Conservation (phyloP, 495 filamentous ascomycete species). For the Saxophila tyrrhenica region DNA sequence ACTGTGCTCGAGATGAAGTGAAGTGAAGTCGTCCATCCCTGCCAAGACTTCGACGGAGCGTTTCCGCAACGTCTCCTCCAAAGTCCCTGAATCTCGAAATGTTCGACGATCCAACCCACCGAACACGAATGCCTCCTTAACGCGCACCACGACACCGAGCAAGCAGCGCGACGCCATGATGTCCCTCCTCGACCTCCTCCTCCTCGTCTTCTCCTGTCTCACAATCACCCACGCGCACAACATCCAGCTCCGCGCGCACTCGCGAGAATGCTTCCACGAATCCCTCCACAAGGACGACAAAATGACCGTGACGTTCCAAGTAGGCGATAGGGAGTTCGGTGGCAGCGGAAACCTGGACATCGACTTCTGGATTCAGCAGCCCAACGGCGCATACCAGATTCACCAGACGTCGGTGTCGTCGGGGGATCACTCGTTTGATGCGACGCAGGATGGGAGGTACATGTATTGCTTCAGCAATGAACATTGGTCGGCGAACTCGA, state of each 20-base stretch:
- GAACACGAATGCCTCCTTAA: background rate
- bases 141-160: background rate
- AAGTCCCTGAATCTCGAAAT: background rate
- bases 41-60: background rate
- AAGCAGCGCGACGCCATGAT: background rate
- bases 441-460: conserved; percentile 74
- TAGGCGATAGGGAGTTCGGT: conserved; percentile 92
- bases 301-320: conserved; percentile 98
- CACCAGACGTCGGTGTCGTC: conserved; percentile 69
- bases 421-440: conserved; percentile 88
- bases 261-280: conserved; percentile 96
- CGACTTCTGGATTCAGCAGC: conserved; percentile 96
- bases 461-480: conserved; percentile 99
- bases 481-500: conserved; percentile 79
- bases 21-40: background rate
- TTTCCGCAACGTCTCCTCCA: background rate
- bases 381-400: conserved; percentile 57
- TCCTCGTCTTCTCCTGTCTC: conserved; percentile 53
- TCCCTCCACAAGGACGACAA: conserved; percentile 80
- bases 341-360: conserved; percentile 89
- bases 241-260: conserved; percentile 84
- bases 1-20: too few species aligned
- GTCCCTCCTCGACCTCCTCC: conserved; percentile 29
- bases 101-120: background rate
- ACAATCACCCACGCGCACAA: conserved; percentile 67